These are phyloP conservation scores for Aspergillus versicolor DNA, from an alignment of 2,329 filamentous ascomycete species.

Conservation along the genomic window DNA sequence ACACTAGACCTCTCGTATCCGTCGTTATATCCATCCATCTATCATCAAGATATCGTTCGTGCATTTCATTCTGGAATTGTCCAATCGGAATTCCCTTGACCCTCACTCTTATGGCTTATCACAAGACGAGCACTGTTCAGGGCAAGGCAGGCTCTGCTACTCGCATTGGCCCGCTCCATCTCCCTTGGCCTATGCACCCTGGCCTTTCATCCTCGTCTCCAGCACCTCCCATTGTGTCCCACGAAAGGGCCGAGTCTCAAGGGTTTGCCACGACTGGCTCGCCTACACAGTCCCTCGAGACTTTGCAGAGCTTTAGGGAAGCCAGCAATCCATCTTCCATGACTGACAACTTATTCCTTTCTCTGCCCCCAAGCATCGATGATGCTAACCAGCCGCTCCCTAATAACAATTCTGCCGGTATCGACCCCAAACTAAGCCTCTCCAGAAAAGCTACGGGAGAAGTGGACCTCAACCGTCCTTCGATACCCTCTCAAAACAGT, in stretches of 20 bases:
- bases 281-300: not conserved
- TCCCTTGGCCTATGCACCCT: not conserved
- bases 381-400: no score
- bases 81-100: not conserved
- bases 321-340: no score
- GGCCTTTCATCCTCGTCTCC: not conserved
- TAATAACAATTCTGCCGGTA: no score
- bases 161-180: not conserved
- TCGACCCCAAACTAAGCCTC: no score
- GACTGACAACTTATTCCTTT: no score
- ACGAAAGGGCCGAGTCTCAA: not conserved
- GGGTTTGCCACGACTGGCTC: not conserved
- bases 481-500: no score
- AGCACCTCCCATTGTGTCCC: not conserved
- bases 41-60: not conserved
- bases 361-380: no score
- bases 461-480: no score
- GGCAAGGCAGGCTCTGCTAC: not conserved
- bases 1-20: not conserved
- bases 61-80: not conserved
- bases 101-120: not conserved
- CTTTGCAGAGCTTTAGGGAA: not conserved
- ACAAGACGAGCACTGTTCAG: constrained; percentile 1
- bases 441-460: no score
- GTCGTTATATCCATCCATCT: not conserved